A percentile compares a stretch with the other conserved stretches of the same genome.
Evolutionary conservation across 1,284 basidiomycete genomes (phyloP).

Genomic region (Ceratorhiza oryzae-sativae): DNA sequence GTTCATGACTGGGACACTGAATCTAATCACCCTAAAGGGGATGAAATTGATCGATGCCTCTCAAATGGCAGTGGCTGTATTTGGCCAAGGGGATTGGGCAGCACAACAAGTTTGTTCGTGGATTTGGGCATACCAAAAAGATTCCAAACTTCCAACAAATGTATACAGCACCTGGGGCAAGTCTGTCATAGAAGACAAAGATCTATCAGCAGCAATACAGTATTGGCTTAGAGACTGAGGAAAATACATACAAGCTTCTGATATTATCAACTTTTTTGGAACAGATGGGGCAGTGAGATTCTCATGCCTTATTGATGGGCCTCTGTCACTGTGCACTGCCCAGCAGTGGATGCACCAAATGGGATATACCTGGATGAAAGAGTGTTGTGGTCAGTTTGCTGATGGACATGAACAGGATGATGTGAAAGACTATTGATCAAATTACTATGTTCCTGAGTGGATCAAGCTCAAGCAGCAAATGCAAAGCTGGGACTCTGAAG

Average conservation of each 20-base stretch:
- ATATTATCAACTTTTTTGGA: slow-evolving; percentile 8
- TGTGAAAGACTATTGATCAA: slow-evolving; percentile 38
- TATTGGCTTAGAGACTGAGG: background rate
- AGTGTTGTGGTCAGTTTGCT: slow-evolving; percentile 5
- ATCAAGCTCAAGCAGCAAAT: slow-evolving; percentile 3
- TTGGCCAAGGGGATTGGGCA: slow-evolving; percentile 4
- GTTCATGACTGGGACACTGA: slow-evolving; percentile 12
- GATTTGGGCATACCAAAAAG: background rate
- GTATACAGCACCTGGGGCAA: slow-evolving; percentile 16
- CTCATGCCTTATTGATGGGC: background rate
- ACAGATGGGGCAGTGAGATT: background rate
- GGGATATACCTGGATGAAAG: slow-evolving; percentile 17
- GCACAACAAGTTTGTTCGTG: background rate
- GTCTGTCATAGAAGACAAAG: slow-evolving; percentile 20
- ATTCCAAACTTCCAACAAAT: background rate
- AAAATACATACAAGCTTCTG: background rate
- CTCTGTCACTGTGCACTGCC: slow-evolving; percentile 30
- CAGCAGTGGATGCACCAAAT: slow-evolving; percentile 19
- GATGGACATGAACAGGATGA: slow-evolving; percentile 34
- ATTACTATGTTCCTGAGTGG: slow-evolving; percentile 31
- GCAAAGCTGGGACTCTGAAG: slow-evolving; percentile 9
- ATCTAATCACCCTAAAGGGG: background rate
- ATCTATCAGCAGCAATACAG: slow-evolving; percentile 1
- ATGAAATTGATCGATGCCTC: slow-evolving; percentile 46
- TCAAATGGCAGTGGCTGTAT: background rate